phyloP scores from a whole-genome alignment of 176 grass and related monocot genomes.

The Typha latifolia region DNA sequence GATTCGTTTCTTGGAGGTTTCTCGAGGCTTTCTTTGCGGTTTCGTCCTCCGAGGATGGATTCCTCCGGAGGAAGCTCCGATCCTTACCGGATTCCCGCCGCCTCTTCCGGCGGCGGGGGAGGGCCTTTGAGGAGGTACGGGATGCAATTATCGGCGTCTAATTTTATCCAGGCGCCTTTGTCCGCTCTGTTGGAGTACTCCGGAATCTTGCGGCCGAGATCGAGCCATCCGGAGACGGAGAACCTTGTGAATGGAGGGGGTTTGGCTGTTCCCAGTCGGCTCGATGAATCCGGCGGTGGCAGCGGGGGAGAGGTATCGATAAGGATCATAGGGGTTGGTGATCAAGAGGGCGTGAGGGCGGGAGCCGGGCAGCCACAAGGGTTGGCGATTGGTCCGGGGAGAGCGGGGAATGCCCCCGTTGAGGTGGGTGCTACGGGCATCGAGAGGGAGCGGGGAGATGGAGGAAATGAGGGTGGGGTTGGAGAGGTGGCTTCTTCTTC shows the following conservation, averaged over 20 bases:
- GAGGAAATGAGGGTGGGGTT: conserved; percentile 25
- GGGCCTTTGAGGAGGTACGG: conserved; percentile 50
- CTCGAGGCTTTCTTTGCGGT: not conserved
- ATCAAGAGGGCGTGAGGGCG: conserved; percentile 37
- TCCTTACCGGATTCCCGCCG: conserved; percentile 24
- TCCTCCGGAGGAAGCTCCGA: conserved; percentile 25
- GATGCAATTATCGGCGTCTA: conserved; percentile 63
- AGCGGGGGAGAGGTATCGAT: conserved; percentile 65
- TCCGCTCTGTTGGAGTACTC: conserved; percentile 87
- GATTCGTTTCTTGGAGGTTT: not conserved
- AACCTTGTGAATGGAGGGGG: conserved; percentile 21
- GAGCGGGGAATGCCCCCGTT: conserved; percentile 12
- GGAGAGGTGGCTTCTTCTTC: conserved; percentile 6
- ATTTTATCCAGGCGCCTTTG: conserved; percentile 76
- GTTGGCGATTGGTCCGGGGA: conserved; percentile 29
- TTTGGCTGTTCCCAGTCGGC: conserved; percentile 9
- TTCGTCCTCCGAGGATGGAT: conserved; percentile 31
- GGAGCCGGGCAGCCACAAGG: conserved; percentile 20
- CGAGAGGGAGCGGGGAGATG: conserved; percentile 26
- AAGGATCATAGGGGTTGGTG: conserved; percentile 62
- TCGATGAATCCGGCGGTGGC: conserved; percentile 14
- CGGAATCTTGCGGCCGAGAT: conserved; percentile 49
- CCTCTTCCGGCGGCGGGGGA: conserved; percentile 13
- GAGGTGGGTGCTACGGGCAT: conserved; percentile 12
- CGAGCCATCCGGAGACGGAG: conserved; percentile 20